These are phyloP conservation scores for Aaosphaeria pasadenensis DNA, from an alignment of 2,329 filamentous ascomycete genomes.

Conservation along the genomic window DNA sequence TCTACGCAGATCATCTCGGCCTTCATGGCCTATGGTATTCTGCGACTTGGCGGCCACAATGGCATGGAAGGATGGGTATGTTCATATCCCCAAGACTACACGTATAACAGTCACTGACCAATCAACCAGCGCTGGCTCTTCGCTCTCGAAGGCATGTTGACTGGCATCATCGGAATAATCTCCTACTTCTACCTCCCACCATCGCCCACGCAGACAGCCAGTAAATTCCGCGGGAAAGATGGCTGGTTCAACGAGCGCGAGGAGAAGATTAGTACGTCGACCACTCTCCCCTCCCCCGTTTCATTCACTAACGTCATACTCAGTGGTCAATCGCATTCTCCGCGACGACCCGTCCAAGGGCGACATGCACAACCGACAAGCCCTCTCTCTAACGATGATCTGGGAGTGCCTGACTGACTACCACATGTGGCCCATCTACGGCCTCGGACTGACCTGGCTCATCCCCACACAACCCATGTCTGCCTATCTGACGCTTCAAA, in stretches of 20 bases:
- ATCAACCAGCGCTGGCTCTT: slow-evolving; percentile 49
- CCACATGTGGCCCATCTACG: slow-evolving; percentile 50
- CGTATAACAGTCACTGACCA: background rate
- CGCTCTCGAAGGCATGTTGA: slow-evolving; percentile 38
- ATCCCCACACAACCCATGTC: slow-evolving; percentile 32
- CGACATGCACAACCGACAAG: slow-evolving; percentile 61
- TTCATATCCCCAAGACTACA: background rate
- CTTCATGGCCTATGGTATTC: slow-evolving; percentile 55
- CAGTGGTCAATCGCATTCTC: slow-evolving; percentile 60
- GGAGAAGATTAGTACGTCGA: slow-evolving; percentile 56
- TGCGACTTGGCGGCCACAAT: slow-evolving; percentile 48
- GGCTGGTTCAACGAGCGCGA: slow-evolving; percentile 68
- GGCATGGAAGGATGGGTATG: slow-evolving; percentile 52
- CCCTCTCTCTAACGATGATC: slow-evolving; percentile 47
- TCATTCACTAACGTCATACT: background rate
- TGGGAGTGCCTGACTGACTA: slow-evolving; percentile 53
- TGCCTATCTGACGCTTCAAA: slow-evolving; percentile 35
- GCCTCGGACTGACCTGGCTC: slow-evolving; percentile 32
- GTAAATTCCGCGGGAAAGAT: slow-evolving; percentile 57
- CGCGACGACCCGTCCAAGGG: slow-evolving; percentile 57
- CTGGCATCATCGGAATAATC: slow-evolving; percentile 33
- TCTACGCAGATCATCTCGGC: slow-evolving; percentile 55
- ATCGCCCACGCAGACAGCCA: slow-evolving; percentile 63
- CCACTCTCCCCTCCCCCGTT: background rate
- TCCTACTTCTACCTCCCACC: slow-evolving; percentile 41